phyloP scores from a whole-genome alignment of 2,329 filamentous ascomycete genomes.

The Aureobasidium sp. region DNA sequence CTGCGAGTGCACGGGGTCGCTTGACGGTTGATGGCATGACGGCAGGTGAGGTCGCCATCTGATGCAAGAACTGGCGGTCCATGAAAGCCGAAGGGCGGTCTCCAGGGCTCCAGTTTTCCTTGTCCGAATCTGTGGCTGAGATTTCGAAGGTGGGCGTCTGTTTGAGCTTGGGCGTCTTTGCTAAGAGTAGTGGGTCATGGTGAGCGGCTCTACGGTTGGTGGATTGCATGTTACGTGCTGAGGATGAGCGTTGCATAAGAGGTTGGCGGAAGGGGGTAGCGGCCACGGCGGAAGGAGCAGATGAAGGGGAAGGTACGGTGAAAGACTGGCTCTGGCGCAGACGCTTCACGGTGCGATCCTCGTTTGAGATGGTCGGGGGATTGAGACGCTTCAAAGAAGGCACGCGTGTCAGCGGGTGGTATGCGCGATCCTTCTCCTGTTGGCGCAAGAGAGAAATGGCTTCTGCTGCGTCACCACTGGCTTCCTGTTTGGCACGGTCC shows the following conservation, averaged over 20 bases:
- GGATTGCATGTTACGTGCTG: slow-evolving; percentile 24
- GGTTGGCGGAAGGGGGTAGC: slow-evolving; percentile 19
- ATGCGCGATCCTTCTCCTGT: slow-evolving; percentile 8
- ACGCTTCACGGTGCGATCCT: slow-evolving; percentile 4
- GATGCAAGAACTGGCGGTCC: slow-evolving; percentile 25
- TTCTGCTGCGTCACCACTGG: slow-evolving; percentile 67
- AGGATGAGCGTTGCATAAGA: slow-evolving; percentile 24
- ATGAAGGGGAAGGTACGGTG: not conserved
- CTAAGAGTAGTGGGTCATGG: not conserved
- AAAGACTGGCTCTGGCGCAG: slow-evolving; percentile 9
- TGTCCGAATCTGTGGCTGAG: slow-evolving; percentile 70
- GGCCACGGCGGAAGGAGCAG: slow-evolving; percentile 4
- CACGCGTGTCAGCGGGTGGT: slow-evolving; percentile 1
- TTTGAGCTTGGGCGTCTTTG: slow-evolving; percentile 19
- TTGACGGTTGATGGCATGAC: not conserved
- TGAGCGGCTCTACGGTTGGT: not conserved
- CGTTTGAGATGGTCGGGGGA: not conserved
- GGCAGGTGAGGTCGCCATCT: not conserved
- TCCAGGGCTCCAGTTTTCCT: slow-evolving; percentile 75
- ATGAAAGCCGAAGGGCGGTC: slow-evolving; percentile 8
- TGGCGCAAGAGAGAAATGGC: slow-evolving; percentile 46
- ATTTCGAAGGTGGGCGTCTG: slow-evolving; percentile 34
- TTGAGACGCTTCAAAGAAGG: slow-evolving; percentile 6
- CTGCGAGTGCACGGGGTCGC: not conserved
- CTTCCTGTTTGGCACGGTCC: slow-evolving; percentile 71